A percentile compares a stretch with the other conserved stretches of the same genome.
Conservation (phyloP, 257 asterid genomes). For the Plantago major region DNA sequence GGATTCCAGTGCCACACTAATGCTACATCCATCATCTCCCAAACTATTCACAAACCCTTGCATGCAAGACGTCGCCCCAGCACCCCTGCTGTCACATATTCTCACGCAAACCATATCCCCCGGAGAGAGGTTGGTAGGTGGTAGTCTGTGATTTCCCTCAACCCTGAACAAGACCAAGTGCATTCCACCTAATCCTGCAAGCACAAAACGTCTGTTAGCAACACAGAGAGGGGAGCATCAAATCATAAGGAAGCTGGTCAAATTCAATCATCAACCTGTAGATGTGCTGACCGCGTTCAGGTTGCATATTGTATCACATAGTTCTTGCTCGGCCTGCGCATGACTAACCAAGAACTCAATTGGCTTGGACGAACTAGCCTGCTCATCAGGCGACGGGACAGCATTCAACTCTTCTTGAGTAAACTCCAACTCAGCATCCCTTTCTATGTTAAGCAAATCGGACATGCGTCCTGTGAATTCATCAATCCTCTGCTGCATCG, state of each 20-base stretch:
- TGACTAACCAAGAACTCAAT: constrained; percentile 88
- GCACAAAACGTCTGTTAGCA: constrained; percentile 18
- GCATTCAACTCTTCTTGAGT: constrained; percentile 95
- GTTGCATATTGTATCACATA: constrained; percentile 94
- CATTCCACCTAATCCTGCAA: constrained; percentile 93
- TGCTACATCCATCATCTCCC: constrained; percentile 93
- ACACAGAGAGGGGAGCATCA: background rate
- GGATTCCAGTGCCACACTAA: constrained; percentile 87
- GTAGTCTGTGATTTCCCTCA: constrained; percentile 87
- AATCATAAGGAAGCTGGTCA: background rate
- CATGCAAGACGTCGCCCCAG: constrained; percentile 84
- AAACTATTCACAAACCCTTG: constrained; percentile 88
- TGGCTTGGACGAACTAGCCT: constrained; percentile 49
- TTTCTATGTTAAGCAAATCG: constrained; percentile 69
- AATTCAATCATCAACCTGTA: constrained; percentile 41
- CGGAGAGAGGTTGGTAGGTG: constrained; percentile 92
- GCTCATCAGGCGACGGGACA: constrained; percentile 69
- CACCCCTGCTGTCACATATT: constrained; percentile 84
- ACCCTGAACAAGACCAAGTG: constrained; percentile 82
- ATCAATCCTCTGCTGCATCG: constrained; percentile 67
- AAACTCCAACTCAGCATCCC: constrained; percentile 86
- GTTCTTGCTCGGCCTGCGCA: constrained; percentile 86
- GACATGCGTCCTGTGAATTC: constrained; percentile 69
- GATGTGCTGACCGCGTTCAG: constrained; percentile 83
- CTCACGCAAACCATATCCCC: constrained; percentile 99